Base-by-base conservation (phyloP, 805 yeast genomes). In the Saccharomycopsis schoenii region DNA sequence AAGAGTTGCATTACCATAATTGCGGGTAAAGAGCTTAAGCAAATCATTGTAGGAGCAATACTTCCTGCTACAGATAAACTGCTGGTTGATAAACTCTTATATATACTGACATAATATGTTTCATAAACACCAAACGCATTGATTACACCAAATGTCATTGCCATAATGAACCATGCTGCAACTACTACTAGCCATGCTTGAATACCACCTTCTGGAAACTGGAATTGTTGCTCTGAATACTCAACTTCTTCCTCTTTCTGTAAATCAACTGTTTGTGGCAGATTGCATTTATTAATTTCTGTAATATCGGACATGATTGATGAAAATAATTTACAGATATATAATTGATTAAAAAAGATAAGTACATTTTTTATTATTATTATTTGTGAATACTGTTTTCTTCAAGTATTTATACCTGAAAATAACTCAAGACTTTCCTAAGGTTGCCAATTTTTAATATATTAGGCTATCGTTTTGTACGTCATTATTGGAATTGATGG, bases 51-150 rank as follows among this genome's bases (percentile, higher is more conserved):
- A 1, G 81, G 78, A 41, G 82, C 82, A 6, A 84, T 64, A 5
- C 83, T 75, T 1, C 88, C 88, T 50, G 83, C 78, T 14, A 81
- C 71, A 1, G 85, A 79, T 56, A 78, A 75, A 50, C 79, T 80
- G 60, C 75, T 76, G 17, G 82, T 73, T 39, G 73, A 67, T 1
- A 80, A 80, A 14, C 76, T 74, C 0, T 77, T 74, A 61, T 80
- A 82, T 34, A 62, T 59, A 6, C 64, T 64, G 14, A 70, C 57
- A 65, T 83, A 84, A 67, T 78, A 81, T 42, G 77, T 73, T 59
- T 83, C 79, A 67, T 81, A 84, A 4, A 82, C 81, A 34, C 87
- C 88, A 69, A 73, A 84, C 1, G 81, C 74, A 50, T 83, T 80
- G 61, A 80, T 80, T 71, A 83, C 74, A 17, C 89, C 89, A 78